Base-by-base conservation (phyloP, 257 asterid genomes). In the Scutellaria barbata region DNA sequence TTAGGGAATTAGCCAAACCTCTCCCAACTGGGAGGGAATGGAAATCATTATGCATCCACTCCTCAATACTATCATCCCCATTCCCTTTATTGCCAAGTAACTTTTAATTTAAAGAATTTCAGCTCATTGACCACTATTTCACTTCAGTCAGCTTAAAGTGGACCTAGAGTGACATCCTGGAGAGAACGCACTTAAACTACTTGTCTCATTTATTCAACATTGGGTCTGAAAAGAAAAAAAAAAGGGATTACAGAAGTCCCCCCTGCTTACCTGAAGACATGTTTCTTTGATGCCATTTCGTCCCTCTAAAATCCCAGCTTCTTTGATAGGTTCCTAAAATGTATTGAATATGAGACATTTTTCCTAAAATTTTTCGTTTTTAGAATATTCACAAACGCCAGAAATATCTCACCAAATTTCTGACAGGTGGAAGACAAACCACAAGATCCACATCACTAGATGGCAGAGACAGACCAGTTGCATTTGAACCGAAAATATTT, bases 241-340 rank as follows among this genome's bases (percentile, higher is more conserved):
- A 30, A 5, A 3, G 35, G 4, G 35, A 2, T 39, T 63, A 58
- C 63, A 33, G 10, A 62, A 61, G 42, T 43, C 18, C 41, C 45
- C 20, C 43, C 77, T 66, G 74, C 82, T 51, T 70, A 91, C 99
- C 99, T 95, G 99, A 72, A 95, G 97, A 73, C 96, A 95, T 63
- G 99, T 95, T 85, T 95, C 99, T 81, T 92, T 95, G 75, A 95
- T 95, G 76, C 99, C 99, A 80, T 95, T 95, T 14, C 99, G 95
- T 17, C 99, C 99, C 86, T 95, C 99, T 82, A 95, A 80, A 80
- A 95, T 95, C 66, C 99, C 99, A 77, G 99, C 99, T 85, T 95
- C 99, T 81, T 95, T 95, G 64, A 95, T 95, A 68, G 99, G 99
- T 82, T 95, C 98, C 99, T 95, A 45, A 80, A 70, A 63, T 51